phyloP scores from a whole-genome alignment of 1,284 basidiomycete genomes.

The Cutaneotrichosporon dermatis region DNA sequence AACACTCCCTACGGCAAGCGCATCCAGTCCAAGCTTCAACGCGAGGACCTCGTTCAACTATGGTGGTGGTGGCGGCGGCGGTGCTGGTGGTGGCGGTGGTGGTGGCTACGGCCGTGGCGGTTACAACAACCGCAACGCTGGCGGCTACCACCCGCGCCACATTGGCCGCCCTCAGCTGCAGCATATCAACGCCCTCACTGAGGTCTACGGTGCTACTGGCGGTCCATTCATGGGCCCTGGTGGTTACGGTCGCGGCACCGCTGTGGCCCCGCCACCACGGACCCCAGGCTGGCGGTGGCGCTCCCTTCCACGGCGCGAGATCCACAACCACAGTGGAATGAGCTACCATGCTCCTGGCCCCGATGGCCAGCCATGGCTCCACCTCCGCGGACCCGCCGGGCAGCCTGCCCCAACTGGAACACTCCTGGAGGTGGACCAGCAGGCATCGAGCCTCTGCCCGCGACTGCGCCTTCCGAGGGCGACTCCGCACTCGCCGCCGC shows the following conservation, averaged over 20 bases:
- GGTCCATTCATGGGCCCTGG: slow-evolving; percentile 34
- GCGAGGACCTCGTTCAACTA: slow-evolving; percentile 63
- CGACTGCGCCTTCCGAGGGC: slow-evolving; percentile 19
- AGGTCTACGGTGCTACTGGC: slow-evolving; percentile 46
- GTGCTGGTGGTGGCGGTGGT: slow-evolving; percentile 45
- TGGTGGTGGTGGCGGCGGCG: slow-evolving; percentile 52
- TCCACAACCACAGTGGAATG: slow-evolving; percentile 41
- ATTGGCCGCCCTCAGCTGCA: slow-evolving; percentile 48
- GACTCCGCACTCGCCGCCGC: slow-evolving; percentile 15
- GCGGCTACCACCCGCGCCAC: slow-evolving; percentile 42
- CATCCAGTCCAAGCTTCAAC: slow-evolving; percentile 93
- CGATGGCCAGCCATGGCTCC: slow-evolving; percentile 46
- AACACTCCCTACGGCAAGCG: slow-evolving; percentile 97
- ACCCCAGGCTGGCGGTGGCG: slow-evolving; percentile 14
- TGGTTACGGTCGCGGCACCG: slow-evolving; percentile 24
- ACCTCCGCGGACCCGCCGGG: slow-evolving; percentile 40
- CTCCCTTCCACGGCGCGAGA: slow-evolving; percentile 21
- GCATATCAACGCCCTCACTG: slow-evolving; percentile 49
- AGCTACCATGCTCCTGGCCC: slow-evolving; percentile 46
- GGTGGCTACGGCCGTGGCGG: slow-evolving; percentile 42
- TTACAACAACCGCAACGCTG: slow-evolving; percentile 22
- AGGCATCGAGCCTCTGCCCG: slow-evolving; percentile 22
- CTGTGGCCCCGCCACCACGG: slow-evolving; percentile 15
- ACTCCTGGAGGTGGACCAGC: slow-evolving; percentile 6
- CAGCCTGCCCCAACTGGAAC: slow-evolving; percentile 39